Evolutionary conservation across 2,329 filamentous ascomycete genomes (phyloP).

Genomic region (Fusarium xyrophilum): DNA sequence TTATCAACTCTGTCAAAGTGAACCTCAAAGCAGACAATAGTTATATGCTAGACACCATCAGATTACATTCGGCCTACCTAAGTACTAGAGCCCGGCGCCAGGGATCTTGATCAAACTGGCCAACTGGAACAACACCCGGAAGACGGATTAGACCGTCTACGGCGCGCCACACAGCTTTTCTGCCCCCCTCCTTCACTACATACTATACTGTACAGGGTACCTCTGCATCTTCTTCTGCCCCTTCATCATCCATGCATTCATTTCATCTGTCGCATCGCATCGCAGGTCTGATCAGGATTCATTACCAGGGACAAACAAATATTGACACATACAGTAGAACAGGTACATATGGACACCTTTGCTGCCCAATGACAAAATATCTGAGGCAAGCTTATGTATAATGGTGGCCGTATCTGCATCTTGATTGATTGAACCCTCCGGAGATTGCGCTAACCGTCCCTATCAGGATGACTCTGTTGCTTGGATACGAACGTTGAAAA

Average conservation of each 20-base stretch:
- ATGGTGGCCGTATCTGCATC: constrained; percentile 16
- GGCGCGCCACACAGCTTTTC: constrained; percentile 25
- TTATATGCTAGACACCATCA: constrained; percentile 15
- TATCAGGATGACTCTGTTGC: constrained; percentile 9
- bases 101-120: constrained; percentile 46
- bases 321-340: constrained; percentile 6
- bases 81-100: constrained; percentile 23
- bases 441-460: constrained; percentile 29
- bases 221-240: constrained; percentile 9
- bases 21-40: neutral
- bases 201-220: neutral
- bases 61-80: constrained; percentile 19
- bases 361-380: constrained; percentile 47
- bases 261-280: constrained; percentile 19
- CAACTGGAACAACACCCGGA: constrained; percentile 55
- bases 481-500: constrained; percentile 23
- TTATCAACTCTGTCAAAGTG: neutral
- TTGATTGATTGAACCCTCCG: constrained; percentile 20
- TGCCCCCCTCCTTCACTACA: constrained; percentile 6
- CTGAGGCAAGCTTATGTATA: constrained; percentile 4
- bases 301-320: constrained; percentile 1
- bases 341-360: constrained; percentile 40
- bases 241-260: constrained; percentile 15
- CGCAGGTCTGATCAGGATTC: neutral
- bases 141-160: constrained; percentile 47